These are phyloP conservation scores for Halophytophthora polymorphica DNA, from an alignment of 352 stramenopile genomes.

Conservation along the genomic window DNA sequence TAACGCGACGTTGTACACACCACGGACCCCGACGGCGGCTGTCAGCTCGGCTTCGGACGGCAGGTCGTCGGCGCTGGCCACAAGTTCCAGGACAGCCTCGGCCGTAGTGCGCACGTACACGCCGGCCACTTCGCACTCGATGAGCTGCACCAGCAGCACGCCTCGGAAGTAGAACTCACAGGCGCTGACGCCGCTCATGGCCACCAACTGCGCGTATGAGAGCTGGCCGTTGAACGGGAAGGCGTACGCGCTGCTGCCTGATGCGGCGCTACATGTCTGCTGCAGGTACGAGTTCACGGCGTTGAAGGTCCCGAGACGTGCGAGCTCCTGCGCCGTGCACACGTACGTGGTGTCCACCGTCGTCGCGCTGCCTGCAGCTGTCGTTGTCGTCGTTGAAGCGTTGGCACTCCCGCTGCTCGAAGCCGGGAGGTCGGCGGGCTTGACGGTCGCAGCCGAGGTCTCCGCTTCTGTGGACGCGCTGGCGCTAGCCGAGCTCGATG, in stretches of 20 bases:
- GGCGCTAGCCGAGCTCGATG: conserved; percentile 1
- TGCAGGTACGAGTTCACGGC: conserved; percentile 28
- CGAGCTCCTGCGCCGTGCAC: conserved; percentile 29
- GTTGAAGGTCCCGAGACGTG: conserved; percentile 22
- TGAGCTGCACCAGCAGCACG: conserved; percentile 25
- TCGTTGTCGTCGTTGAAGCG: background rate
- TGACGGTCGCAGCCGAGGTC: conserved; percentile 15
- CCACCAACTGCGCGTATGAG: conserved; percentile 27
- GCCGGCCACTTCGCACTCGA: conserved; percentile 29
- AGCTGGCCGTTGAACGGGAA: conserved; percentile 33
- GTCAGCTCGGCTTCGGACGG: conserved; percentile 23
- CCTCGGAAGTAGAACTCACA: conserved; percentile 28
- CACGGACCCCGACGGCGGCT: conserved; percentile 20
- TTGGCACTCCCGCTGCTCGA: background rate
- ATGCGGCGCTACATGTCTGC: conserved; percentile 15
- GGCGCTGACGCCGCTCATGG: conserved; percentile 19
- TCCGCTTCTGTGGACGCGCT: conserved; percentile 3
- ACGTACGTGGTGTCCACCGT: conserved; percentile 20
- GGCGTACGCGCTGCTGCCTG: conserved; percentile 21
- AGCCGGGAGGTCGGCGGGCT: background rate
- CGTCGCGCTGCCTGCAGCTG: background rate
- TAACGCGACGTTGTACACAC: conserved; percentile 26
- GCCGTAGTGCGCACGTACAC: conserved; percentile 31
- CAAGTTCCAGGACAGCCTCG: conserved; percentile 26
- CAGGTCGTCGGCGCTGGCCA: conserved; percentile 8